Evolutionary conservation across 148 eudicot species (phyloP).

Genomic region (Polygonum maritimum): DNA sequence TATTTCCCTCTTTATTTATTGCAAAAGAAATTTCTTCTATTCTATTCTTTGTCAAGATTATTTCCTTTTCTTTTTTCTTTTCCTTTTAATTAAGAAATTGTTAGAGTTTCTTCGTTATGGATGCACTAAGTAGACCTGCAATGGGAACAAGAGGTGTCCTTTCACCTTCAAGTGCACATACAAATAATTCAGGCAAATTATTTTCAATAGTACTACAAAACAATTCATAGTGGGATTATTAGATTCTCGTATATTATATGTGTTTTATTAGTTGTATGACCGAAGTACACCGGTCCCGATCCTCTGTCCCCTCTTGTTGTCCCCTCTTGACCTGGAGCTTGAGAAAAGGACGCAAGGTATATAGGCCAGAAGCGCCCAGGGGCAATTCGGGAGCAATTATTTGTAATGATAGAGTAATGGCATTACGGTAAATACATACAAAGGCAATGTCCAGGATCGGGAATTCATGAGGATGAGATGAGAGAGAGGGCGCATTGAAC

Average conservation of each 20-base stretch:
- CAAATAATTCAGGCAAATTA: neutral
- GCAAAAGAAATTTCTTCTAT: no score
- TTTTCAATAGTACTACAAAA: neutral
- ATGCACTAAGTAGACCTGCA: no score
- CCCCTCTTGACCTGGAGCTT: no score
- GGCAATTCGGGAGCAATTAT: neutral
- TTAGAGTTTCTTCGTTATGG: no score
- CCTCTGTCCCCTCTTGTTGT: no score
- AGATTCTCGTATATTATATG: neutral
- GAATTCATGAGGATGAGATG: neutral
- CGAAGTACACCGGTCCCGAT: neutral
- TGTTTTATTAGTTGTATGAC: neutral
- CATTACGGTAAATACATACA: neutral
- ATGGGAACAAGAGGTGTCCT: neutral
- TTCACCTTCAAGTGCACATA: no score
- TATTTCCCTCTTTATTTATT: no score
- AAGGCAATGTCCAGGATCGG: neutral
- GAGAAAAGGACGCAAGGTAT: neutral
- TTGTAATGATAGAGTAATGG: neutral
- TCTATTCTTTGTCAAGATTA: no score
- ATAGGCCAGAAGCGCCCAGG: neutral
- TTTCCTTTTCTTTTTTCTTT: no score
- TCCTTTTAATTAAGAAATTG: no score
- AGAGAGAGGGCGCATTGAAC: conserved; percentile 8
- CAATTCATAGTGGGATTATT: neutral